Percentiles rank a stretch among this genome's conserved stretches.
Conservation (phyloP, 2,329 filamentous ascomycete species). For the Epichloe gansuensis region DNA sequence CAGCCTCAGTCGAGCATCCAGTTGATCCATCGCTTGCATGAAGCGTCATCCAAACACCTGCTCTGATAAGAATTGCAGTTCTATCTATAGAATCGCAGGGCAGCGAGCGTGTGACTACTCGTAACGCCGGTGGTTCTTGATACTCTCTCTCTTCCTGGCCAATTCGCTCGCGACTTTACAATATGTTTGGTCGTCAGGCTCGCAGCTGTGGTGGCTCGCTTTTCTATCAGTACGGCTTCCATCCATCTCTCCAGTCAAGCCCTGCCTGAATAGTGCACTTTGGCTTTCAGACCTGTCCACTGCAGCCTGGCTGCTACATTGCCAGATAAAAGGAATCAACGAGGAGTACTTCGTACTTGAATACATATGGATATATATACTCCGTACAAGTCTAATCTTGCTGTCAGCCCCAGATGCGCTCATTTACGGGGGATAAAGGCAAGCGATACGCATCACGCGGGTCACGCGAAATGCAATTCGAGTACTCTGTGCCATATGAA, state of each 20-base stretch:
- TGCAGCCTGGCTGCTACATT: not conserved
- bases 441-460: no score
- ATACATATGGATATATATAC: no score
- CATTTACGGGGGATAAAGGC: no score
- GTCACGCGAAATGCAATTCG: no score
- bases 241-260: no score
- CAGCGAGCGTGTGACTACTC: not conserved
- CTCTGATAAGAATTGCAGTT: not conserved
- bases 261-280: not conserved
- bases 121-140: not conserved
- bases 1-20: no score
- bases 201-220: not conserved
- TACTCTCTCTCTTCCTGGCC: not conserved
- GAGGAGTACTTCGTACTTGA: not conserved
- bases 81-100: not conserved
- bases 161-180: not conserved
- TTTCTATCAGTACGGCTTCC: no score
- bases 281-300: no score
- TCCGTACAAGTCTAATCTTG: not conserved
- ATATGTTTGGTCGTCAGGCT: not conserved
- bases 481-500: no score
- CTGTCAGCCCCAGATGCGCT: no score
- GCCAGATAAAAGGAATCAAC: slow-evolving; percentile 5
- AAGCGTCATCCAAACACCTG: not conserved
- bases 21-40: no score